Percentiles rank a stretch among this genome's conserved stretches.
phyloP scores from a whole-genome alignment of 108 stramenopile species.

The Asterionellopsis glacialis region DNA sequence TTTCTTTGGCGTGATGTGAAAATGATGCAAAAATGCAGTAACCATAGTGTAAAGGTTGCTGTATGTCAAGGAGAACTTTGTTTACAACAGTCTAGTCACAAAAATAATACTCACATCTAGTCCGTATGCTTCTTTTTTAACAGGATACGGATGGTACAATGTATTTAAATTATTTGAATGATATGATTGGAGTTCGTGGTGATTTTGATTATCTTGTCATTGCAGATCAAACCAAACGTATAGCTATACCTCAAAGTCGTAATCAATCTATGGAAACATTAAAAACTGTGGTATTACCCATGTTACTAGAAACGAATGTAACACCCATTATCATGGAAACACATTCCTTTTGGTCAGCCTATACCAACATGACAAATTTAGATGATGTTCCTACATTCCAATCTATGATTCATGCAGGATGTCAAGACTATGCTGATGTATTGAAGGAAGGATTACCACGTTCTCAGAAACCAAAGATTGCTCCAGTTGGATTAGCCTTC shows the following conservation, averaged over 20 bases:
- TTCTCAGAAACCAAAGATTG: conserved; percentile 29
- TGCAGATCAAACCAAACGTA: conserved; percentile 39
- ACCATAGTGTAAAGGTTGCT: too few species aligned
- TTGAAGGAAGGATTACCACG: conserved; percentile 22
- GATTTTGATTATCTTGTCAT: conserved; percentile 47
- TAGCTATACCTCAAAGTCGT: conserved; percentile 31
- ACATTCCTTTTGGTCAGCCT: conserved; percentile 32
- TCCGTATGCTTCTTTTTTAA: too few species aligned
- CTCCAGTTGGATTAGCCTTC: conserved; percentile 52
- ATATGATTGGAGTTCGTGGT: background rate
- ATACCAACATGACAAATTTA: conserved; percentile 36
- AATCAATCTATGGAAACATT: conserved; percentile 25
- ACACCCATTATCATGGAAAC: conserved; percentile 44
- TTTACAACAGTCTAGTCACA: background rate
- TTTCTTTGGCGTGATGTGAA: too few species aligned
- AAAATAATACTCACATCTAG: too few species aligned
- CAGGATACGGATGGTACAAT: background rate
- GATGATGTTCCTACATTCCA: conserved; percentile 43
- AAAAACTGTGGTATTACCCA: conserved; percentile 32
- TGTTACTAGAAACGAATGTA: conserved; percentile 24
- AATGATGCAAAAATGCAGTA: too few species aligned
- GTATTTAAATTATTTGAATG: conserved; percentile 2
- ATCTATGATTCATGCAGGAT: conserved; percentile 37
- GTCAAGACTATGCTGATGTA: conserved; percentile 26
- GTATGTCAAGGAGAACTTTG: too few species aligned